These are phyloP conservation scores for Turnera subulata DNA, from an alignment of 345 rosid genomes.

Conservation along the genomic window DNA sequence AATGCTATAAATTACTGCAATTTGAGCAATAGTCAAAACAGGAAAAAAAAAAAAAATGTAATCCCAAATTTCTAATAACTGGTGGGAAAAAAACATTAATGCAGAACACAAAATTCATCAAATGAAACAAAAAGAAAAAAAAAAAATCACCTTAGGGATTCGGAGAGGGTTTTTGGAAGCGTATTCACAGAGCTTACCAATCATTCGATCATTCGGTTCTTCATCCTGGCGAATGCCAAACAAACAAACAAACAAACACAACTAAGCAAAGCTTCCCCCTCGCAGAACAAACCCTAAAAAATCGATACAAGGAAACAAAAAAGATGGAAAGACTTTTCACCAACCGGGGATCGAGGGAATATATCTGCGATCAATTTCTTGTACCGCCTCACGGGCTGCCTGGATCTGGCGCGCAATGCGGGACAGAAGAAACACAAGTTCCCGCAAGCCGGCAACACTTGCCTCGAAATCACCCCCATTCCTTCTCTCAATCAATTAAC, in stretches of 20 bases:
- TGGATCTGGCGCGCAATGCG: conserved; percentile 55
- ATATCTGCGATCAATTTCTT: conserved; percentile 64
- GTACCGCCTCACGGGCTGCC: conserved; percentile 71
- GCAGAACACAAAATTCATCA: no score
- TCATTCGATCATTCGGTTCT: conserved; percentile 20
- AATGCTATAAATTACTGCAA: not conserved
- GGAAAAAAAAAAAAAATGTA: no score
- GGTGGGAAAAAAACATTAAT: no score
- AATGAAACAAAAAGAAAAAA: no score
- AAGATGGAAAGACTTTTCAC: not conserved
- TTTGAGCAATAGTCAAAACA: not conserved
- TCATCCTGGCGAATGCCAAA: conserved; percentile 22
- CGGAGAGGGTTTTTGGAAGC: conserved; percentile 51
- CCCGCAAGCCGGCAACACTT: conserved; percentile 49
- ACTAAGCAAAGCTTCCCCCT: not conserved
- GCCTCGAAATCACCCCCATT: conserved; percentile 45
- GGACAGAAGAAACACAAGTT: conserved; percentile 62
- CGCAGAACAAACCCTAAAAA: not conserved
- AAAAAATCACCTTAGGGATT: no score
- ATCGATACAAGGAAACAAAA: not conserved
- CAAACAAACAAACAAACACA: not conserved
- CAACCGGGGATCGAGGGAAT: conserved; percentile 54
- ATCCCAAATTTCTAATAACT: no score
- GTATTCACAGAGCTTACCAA: conserved; percentile 57
- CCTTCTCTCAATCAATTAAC: no score